Base-by-base conservation (phyloP, 2,329 filamentous ascomycete species). In the Phaeosphaeriaceae sp. region DNA sequence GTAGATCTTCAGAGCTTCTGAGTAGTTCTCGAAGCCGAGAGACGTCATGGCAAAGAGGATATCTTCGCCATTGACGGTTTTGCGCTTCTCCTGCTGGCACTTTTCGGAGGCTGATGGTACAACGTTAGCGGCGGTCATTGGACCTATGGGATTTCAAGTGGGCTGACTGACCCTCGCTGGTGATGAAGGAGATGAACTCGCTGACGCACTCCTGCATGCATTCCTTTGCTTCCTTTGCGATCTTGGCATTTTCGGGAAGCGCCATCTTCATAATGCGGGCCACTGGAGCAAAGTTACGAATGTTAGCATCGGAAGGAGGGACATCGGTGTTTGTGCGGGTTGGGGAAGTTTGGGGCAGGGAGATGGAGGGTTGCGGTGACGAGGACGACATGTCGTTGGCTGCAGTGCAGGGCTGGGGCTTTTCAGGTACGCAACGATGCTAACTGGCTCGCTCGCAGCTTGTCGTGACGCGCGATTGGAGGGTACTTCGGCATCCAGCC, bases 191-290 rank as follows among this genome's bases (percentile, higher is more conserved):
- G 80, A 99, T 99, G 76, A 99, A 99, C 78, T 99, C 94, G 86
- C 92, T 97, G 50, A 99, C 94, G 72, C 94, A 99, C 76, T 99
- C 94, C 76, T 99, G 94, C 94, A 99, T 97, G 78, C 94, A 99
- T 74, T 99, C 94, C 76, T 99, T 99, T 47, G 94, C 94, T 74
- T 99, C 94, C 74, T 99, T 99, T 52, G 92, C 92, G 54, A 99
- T 99, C 78, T 99, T 99, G 63, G 94, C 94, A 71, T 99, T 99
- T 61, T 99, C 94, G 42, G 94, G 94, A 40, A 99, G 82, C 6
- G 94, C 94, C 66, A 92, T 89, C 77, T 99, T 99, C 94, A 99
- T 99, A 75, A 99, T 97, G 48, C 94, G 89, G 61, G 94, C 94
- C 69, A 99, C 94, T 99, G 88, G 87, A 77, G 86, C 88, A 85